These are phyloP conservation scores for Rhodomyrtus tomentosa DNA, from an alignment of 345 rosid species.

Conservation along the genomic window DNA sequence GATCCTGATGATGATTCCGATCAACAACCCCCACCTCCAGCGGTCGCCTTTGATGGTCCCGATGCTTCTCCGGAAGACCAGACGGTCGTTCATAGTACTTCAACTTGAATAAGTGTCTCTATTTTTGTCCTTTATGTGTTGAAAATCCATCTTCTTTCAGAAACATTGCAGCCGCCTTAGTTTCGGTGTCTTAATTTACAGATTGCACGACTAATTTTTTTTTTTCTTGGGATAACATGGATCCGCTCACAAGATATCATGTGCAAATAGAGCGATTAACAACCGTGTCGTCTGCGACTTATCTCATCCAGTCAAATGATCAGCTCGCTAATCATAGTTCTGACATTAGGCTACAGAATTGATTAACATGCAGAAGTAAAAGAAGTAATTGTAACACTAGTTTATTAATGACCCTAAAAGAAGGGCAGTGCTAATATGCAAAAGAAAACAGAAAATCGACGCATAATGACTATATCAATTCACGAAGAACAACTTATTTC, in stretches of 20 bases:
- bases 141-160: neutral
- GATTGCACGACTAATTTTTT: neutral
- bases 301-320: neutral
- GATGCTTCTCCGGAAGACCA: neutral
- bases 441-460: neutral
- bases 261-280: neutral
- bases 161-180: neutral
- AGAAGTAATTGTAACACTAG: neutral
- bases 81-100: neutral
- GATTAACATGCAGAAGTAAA: neutral
- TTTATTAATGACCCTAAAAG: neutral
- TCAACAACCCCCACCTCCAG: neutral
- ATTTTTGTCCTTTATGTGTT: neutral
- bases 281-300: neutral
- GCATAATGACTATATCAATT: neutral
- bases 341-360: neutral
- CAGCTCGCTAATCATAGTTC: neutral
- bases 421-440: neutral
- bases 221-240: neutral
- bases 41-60: neutral
- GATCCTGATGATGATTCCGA: constrained; percentile 11
- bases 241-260: neutral
- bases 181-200: neutral
- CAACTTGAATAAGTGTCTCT: neutral
- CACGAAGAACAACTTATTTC: neutral